phyloP scores from a whole-genome alignment of 1,284 basidiomycete species.

The Naganishia sp. region DNA sequence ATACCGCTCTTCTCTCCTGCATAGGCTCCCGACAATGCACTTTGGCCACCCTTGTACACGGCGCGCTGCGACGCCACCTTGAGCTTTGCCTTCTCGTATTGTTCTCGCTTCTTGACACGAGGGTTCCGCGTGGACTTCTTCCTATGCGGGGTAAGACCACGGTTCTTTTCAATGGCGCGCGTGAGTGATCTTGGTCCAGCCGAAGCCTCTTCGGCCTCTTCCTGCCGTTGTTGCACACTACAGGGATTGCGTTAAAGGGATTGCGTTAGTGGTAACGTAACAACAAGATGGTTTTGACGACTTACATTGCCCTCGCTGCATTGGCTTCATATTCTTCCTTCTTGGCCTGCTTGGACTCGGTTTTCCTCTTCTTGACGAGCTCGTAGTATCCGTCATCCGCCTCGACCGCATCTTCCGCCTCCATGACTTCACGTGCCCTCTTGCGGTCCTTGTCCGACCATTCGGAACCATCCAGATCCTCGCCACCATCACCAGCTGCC shows the following conservation, averaged over 20 bases:
- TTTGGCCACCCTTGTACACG: constrained; percentile 80
- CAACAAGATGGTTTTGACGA: constrained; percentile 20
- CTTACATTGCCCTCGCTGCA: constrained; percentile 66
- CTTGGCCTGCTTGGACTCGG: constrained; percentile 73
- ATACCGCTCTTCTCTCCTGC: constrained; percentile 70
- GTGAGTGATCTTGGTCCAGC: constrained; percentile 74
- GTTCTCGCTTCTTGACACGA: constrained; percentile 89
- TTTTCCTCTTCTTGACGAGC: constrained; percentile 72
- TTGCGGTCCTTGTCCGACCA: constrained; percentile 59
- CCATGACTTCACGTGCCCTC: constrained; percentile 52
- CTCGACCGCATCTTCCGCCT: constrained; percentile 55
- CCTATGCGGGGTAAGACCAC: constrained; percentile 83
- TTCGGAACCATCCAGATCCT: constrained; percentile 53
- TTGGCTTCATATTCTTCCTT: constrained; percentile 74
- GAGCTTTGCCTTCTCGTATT: constrained; percentile 90
- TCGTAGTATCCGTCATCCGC: constrained; percentile 77
- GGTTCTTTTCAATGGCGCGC: constrained; percentile 86
- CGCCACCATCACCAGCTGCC: constrained; percentile 42
- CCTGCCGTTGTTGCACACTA: constrained; percentile 19
- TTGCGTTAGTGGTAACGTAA: no score
- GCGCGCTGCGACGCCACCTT: constrained; percentile 83
- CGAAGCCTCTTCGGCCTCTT: constrained; percentile 59
- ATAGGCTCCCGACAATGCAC: constrained; percentile 55
- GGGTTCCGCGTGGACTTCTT: constrained; percentile 86
- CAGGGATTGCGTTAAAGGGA: background rate